Base-by-base conservation (phyloP, 2,329 filamentous ascomycete species). In the Penicillium sp. region DNA sequence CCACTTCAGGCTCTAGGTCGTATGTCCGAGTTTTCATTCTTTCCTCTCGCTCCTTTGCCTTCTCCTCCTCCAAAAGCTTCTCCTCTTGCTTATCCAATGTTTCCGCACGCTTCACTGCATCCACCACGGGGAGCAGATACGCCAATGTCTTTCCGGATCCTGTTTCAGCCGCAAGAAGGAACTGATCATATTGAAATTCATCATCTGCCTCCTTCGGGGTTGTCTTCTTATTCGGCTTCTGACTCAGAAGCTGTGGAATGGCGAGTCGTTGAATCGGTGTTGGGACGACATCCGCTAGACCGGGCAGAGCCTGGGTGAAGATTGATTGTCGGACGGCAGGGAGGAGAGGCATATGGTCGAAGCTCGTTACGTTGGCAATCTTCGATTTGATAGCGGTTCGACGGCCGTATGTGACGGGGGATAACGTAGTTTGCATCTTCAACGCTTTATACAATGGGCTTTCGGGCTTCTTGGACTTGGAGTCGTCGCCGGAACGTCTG, bases 71-170 rank as follows among this genome's bases (percentile, higher is more conserved):
- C 6, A 53, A 7, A 13, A 80, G 63, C 43, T 80, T 78, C 63
- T 87, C 82, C 58, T 87, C 86, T 2, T 84, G 80, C 54, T 85
- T 81, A 61, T 92, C 88, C 13, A 78, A 73, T 0, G 81, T 79
- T 69, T 93, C 90, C 6, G 86, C 87, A 33, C 85, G 79, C 77
- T 99, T 99, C 67, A 99, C 76, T 9, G 90, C 90, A 75, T 99
- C 87, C 52, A 99, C 81, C 16, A 88, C 83, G 0, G 95, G 96
- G 5, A 97, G 76, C 5, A 98, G 79, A 71, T 99, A 99, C 9
- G 95, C 91, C 60, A 99, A 80, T 1, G 95, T 99, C 80, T 99
- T 99, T 58, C 95, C 95, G 0, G 95, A 98, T 13, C 95, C 95
- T 0, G 95, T 99, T 79, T 99, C 95, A 11, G 95, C 95, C 4